Base-by-base conservation (phyloP, 257 asterid species). In the Capsicum baccatum region DNA sequence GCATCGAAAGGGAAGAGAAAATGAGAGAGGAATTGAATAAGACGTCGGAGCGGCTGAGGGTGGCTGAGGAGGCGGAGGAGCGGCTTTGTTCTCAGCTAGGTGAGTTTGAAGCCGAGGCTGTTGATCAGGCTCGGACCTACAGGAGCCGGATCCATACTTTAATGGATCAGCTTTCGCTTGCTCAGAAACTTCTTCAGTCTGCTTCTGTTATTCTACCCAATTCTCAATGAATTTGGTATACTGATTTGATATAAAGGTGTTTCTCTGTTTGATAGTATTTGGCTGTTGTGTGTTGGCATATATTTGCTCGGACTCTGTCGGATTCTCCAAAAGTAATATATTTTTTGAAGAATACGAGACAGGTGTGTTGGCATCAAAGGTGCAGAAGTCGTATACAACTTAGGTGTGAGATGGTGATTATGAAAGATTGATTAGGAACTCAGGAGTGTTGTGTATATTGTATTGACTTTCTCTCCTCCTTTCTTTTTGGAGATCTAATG, bases 61-160 rank as follows among this genome's bases (percentile, higher is more conserved):
- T 93, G 85, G 96, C 94, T 80, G 97, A 95, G 85, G 98, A 95
- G 84, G 98, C 96, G 47, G 97, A 95, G 92, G 98, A 95, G 91
- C 90, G 92, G 10, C 94, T 95, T 9, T 92, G 97, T 87, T 88
- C 88, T 69, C 97, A 95, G 85, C 96, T 95, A 3, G 97, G 98
- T 0, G 97, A 94, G 87, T 89, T 93, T 4, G 98, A 94, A 87
- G 98, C 97, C 4, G 98, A 94, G 91, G 93, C 94, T 37, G 92
- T 93, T 6, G 92, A 83, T 21, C 92, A 91, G 86, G 97, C 92
- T 8, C 91, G 97, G 15, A 87, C 85, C 0, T 90, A 92, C 85
- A 85, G 91, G 66, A 86, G 89, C 15, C 90, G 79, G 3, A 79
- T 6, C 15, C 87, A 52, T 8, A 39, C 54, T 39, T 59, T 95